A percentile compares a stretch with the other conserved stretches of the same genome.
phyloP scores from a whole-genome alignment of 116 monocot species.

The Trichopus zeylanicus region DNA sequence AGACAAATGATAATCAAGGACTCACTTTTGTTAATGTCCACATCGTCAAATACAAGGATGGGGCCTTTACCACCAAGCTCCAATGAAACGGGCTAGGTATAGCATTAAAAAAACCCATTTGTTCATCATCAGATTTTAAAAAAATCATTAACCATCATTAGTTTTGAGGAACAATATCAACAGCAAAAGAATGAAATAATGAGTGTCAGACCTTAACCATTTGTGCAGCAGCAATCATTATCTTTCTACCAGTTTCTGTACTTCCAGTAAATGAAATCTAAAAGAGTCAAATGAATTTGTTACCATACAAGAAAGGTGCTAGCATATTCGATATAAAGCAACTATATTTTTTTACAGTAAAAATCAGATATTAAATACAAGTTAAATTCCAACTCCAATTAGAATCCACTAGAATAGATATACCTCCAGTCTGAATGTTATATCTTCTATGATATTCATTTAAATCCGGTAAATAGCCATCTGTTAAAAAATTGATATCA shows the following conservation, averaged over 20 bases:
- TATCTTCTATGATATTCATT: too few relatives aligned
- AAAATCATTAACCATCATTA: background rate
- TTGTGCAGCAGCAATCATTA: constrained; percentile 92
- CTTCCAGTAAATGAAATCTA: constrained; percentile 99
- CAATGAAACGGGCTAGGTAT: constrained; percentile 80
- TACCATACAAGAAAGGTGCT: background rate
- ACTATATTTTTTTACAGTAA: too few relatives aligned
- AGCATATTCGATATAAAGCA: too few relatives aligned
- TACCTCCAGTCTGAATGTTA: too few relatives aligned
- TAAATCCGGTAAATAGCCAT: too few relatives aligned
- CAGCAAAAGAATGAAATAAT: background rate
- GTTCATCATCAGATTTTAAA: background rate
- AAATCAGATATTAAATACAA: too few relatives aligned
- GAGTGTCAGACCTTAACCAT: constrained; percentile 59
- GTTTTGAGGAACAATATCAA: too few relatives aligned
- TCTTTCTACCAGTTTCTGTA: constrained; percentile 74
- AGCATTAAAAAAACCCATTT: background rate
- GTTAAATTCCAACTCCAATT: too few relatives aligned
- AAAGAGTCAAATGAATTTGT: constrained; percentile 7
- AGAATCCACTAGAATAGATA: too few relatives aligned
- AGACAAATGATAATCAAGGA: background rate
- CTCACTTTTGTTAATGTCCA: constrained; percentile 88
- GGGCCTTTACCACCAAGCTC: constrained; percentile 99
- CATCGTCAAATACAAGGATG: constrained; percentile 92
- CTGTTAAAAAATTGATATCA: too few relatives aligned